A percentile compares a stretch with the other conserved stretches of the same genome.
Evolutionary conservation across 148 eudicot species (phyloP).

Genomic region (Silene uniflora): DNA sequence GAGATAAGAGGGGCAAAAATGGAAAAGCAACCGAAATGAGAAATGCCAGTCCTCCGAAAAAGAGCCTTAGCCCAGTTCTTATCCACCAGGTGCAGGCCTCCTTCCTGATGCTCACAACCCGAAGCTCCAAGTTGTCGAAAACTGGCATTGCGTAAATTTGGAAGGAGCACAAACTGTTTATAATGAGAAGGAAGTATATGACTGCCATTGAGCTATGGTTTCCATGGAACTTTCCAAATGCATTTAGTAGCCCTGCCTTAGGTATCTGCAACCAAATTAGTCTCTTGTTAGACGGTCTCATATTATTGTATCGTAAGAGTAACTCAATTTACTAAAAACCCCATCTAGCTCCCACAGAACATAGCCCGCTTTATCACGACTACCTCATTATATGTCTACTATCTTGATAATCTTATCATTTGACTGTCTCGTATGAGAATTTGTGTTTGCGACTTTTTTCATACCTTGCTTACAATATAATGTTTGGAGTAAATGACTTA

Average conservation of each 20-base stretch:
- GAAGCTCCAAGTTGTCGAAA: conserved; percentile 58
- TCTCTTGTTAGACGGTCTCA: background rate
- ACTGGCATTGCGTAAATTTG: conserved; percentile 57
- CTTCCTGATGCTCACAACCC: conserved; percentile 24
- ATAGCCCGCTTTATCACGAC: no score
- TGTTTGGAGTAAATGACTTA: conserved; percentile 3
- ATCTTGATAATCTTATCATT: no score
- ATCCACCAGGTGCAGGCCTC: conserved; percentile 41
- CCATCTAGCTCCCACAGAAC: no score
- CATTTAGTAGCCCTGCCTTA: conserved; percentile 6
- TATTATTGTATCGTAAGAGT: no score
- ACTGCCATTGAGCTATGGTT: conserved; percentile 20
- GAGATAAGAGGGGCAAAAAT: conserved; percentile 41
- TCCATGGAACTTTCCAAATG: conserved; percentile 22
- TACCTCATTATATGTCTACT: no score
- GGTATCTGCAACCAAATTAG: conserved; percentile 13
- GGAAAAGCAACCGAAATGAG: conserved; percentile 54
- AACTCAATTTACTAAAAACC: no score
- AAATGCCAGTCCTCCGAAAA: conserved; percentile 51
- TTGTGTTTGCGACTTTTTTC: no score
- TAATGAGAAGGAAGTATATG: conserved; percentile 35
- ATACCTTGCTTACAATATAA: no score
- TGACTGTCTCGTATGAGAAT: no score
- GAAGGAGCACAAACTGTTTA: conserved; percentile 43
- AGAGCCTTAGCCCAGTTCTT: conserved; percentile 35